phyloP scores from a whole-genome alignment of 192 early-diverging fungal species.

The Mortierella alpina region DNA sequence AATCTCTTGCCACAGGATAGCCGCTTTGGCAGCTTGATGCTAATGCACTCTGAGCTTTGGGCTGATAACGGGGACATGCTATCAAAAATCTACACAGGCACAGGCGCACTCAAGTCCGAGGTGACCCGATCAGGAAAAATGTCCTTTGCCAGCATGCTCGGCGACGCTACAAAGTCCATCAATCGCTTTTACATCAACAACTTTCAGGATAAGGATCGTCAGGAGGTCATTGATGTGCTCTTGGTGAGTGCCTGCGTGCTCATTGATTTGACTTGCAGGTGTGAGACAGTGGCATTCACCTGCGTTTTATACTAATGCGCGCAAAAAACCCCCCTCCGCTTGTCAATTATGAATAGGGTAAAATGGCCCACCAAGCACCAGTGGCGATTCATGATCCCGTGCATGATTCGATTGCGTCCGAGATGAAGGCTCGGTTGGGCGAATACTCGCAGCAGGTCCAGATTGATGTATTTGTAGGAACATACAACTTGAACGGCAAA shows the following conservation, averaged over 20 bases:
- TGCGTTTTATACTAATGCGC: background rate
- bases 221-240: constrained; percentile 91
- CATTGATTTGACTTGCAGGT: background rate
- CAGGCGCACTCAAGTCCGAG: constrained; percentile 93
- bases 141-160: constrained; percentile 77
- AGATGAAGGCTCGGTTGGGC: constrained; percentile 50
- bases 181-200: constrained; percentile 96
- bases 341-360: constrained; percentile 53
- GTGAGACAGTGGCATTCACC: too few species aligned
- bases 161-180: constrained; percentile 93
- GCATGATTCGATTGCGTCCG: constrained; percentile 54
- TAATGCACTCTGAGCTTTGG: constrained; percentile 76
- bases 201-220: constrained; percentile 94
- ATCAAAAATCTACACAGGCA: constrained; percentile 95
- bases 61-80: constrained; percentile 92
- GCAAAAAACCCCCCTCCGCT: background rate
- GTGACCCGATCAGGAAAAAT: constrained; percentile 91
- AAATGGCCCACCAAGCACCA: constrained; percentile 56
- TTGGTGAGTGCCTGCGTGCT: constrained; percentile 61
- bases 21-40: constrained; percentile 35
- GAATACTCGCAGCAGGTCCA: constrained; percentile 70
- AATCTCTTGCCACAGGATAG: constrained; percentile 30
- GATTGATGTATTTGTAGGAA: constrained; percentile 82
- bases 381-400: constrained; percentile 67
- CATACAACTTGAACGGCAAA: constrained; percentile 94